Evolutionary conservation across 352 stramenopile genomes (phyloP).

Genomic region (Blastocystis sp.): DNA sequence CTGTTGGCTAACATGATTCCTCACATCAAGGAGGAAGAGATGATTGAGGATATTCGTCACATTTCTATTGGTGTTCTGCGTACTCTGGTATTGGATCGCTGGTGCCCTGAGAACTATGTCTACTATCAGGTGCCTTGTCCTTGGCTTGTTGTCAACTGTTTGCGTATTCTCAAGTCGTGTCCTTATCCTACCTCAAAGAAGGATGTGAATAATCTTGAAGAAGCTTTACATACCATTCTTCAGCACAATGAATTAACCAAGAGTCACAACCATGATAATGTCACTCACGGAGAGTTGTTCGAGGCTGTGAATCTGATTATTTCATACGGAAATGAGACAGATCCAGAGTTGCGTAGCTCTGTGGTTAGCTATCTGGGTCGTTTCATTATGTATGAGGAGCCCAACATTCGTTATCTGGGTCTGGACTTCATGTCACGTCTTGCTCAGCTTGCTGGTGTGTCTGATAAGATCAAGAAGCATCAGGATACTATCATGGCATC

Average conservation of each 20-base stretch:
- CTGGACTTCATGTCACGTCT: constrained; percentile 90
- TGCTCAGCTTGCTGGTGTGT: constrained; percentile 76
- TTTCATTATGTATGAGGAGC: constrained; percentile 91
- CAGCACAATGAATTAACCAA: constrained; percentile 76
- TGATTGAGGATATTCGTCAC: constrained; percentile 83
- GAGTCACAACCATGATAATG: constrained; percentile 89
- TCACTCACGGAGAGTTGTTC: constrained; percentile 88
- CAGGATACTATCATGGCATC: constrained; percentile 87
- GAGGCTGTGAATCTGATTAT: constrained; percentile 94
- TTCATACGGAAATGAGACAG: constrained; percentile 77
- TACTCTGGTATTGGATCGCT: constrained; percentile 83
- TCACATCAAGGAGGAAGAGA: constrained; percentile 72
- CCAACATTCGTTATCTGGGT: constrained; percentile 93
- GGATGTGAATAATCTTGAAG: constrained; percentile 73
- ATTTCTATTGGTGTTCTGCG: constrained; percentile 81
- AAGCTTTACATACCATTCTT: constrained; percentile 83
- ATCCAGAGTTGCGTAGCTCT: constrained; percentile 78
- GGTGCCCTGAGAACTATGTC: constrained; percentile 85
- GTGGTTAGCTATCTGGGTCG: constrained; percentile 84
- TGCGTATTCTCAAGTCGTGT: constrained; percentile 86
- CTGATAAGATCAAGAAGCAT: constrained; percentile 80
- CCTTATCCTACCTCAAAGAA: constrained; percentile 71
- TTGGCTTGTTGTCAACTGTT: constrained; percentile 85
- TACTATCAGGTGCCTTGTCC: constrained; percentile 91
- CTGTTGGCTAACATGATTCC: constrained; percentile 59